Evolutionary conservation across 331 rosid species (phyloP), one percentile per base, ranked within the genome.

Genomic region (Rhamnella rubrinervis): DNA sequence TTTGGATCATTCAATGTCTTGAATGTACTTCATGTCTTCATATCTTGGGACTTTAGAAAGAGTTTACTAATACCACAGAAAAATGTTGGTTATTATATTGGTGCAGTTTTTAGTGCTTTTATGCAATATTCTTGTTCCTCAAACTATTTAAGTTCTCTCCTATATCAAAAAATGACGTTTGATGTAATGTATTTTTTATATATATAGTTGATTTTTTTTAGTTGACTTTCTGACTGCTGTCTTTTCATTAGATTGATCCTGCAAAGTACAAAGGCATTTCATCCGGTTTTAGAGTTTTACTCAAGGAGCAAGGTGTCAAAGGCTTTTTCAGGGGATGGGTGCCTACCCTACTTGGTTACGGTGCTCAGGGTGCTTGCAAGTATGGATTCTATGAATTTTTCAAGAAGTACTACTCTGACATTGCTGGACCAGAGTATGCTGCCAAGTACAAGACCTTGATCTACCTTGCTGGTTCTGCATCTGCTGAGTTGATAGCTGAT

Each of bases 241-340:
- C 21, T 55, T 62, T n/a, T 14, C 72, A 66, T 75, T 89, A 91
- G 99, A 91, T 91, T 82, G 96, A 89, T 78, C 96, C 96, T 25
- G 52, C 86, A 15, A 95, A 89, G 84, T 91, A 95, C 89, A 89
- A 82, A 72, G 82, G 87, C 75, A 89, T 89, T 59, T 9, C 96
- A 47, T 91, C 96, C 68, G 99, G 97, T 6, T 95, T 95, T 76
- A 97, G 99, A 65, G 64, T 89, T 76, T 68, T 91, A 80, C 72
- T 87, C 2, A 95, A 86, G 90, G 99, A 95, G 88, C 97, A 95
- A 78, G 99, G 97, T 10, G 28, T 79, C 6, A 84, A 70, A 61
- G 99, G 99, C 14, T 86, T 95, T 75, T 91, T 87, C 84, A 80
- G 91, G 75, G 99, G 99, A n/a, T 91, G 99, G 99, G 96, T 81